Conservation (phyloP, 129 eudicot species). For the Saussurea involucrata region DNA sequence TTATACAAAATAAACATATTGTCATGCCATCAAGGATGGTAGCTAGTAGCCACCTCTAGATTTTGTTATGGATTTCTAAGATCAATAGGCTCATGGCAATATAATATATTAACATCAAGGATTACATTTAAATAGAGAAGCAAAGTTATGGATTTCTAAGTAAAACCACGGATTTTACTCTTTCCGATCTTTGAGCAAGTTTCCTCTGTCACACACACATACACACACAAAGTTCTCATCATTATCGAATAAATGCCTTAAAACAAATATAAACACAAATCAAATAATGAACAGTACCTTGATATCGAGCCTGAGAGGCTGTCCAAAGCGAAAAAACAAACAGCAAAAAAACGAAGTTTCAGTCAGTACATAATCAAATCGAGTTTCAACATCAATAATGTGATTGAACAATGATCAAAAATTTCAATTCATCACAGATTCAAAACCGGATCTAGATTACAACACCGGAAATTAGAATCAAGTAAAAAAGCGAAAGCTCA, state of each 20-base stretch:
- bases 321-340: constrained; percentile 20
- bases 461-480: not conserved
- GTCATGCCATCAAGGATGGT: no score
- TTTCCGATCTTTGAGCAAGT: constrained; percentile 84
- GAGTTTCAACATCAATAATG: constrained; percentile 29
- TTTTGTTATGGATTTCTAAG: no score
- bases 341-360: constrained; percentile 8
- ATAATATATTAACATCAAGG: no score
- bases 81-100: no score
- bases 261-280: constrained; percentile 1
- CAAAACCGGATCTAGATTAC: constrained; percentile 40
- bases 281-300: constrained; percentile 48
- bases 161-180: constrained; percentile 91
- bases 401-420: not conserved
- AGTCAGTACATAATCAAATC: constrained; percentile 26
- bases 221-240: not conserved
- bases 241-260: not conserved
- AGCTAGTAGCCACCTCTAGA: no score
- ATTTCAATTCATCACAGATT: not conserved
- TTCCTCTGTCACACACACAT: constrained; percentile 52
- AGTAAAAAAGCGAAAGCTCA: constrained; percentile 19
- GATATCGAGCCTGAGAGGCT: constrained; percentile 92
- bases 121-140: no score
- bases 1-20: no score
- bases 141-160: no score